Percentiles rank a stretch among this genome's conserved stretches.
phyloP scores from a whole-genome alignment of 257 asterid species.

The Solanum etuberosum region DNA sequence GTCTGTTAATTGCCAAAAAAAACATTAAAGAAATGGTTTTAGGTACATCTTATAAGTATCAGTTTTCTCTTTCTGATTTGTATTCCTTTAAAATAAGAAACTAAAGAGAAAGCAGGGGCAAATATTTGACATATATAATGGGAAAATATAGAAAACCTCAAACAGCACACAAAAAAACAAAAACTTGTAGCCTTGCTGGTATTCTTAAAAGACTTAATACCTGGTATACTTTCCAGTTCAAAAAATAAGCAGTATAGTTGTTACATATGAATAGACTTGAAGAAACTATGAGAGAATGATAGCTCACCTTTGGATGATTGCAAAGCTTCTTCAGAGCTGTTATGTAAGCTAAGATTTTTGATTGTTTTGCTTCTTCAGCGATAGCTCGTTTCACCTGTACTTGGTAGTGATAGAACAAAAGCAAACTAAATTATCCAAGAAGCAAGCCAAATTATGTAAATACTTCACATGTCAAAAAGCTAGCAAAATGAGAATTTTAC shows the following conservation, averaged over 20 bases:
- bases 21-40: neutral
- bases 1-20: no score
- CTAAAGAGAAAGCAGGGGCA: neutral
- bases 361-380: slow-evolving; percentile 64
- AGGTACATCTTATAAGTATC: neutral
- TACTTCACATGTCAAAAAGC: neutral
- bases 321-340: slow-evolving; percentile 97
- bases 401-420: slow-evolving; percentile 5
- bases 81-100: neutral
- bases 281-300: neutral
- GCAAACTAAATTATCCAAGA: slow-evolving; percentile 1
- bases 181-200: neutral
- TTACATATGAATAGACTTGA: neutral
- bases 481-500: slow-evolving; percentile 26
- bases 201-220: neutral
- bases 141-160: neutral
- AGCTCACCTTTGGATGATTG: slow-evolving; percentile 92
- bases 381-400: slow-evolving; percentile 83
- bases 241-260: neutral
- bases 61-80: neutral
- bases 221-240: neutral
- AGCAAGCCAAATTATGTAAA: slow-evolving; percentile 2
- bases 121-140: neutral
- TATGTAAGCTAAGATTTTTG: slow-evolving; percentile 86
- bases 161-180: neutral